Base-by-base conservation (phyloP, 345 rosid species). In the Sisymbrium altissimum region DNA sequence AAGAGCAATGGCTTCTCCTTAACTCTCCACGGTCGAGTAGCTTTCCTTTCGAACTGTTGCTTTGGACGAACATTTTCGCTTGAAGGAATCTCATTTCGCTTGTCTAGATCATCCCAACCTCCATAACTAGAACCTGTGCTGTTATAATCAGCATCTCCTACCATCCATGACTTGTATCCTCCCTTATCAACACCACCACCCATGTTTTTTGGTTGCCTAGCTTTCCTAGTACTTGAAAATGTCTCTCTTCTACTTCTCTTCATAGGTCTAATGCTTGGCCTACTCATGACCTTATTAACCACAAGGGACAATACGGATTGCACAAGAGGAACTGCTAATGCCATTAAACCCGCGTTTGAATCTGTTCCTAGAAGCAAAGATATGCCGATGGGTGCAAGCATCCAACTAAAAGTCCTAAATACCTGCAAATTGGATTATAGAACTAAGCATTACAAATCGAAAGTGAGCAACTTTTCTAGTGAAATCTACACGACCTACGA, bases 51-150 rank as follows among this genome's bases (percentile, higher is more conserved):
- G 33, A 59, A 70, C 44, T 69, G 64, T 39, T 74, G 81, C 73
- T 74, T 82, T 3, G 65, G 59, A 9, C 15, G 23, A 68, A 70
- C 79, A 72, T 65, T 68, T 46, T 52, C 49, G 32, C 58, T 36
- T 3, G 81, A 52, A 12, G 66, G 39, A 9, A 71, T 52, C 70
- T 74, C 69, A 12, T 36, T 69, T 82, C 45, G 72, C 50, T 53
- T 73, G 54, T 83, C 97, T 14, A 89, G 79, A 74, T 94, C 95
- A 58, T 94, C 96, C 97, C 97, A 91, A 57, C 97, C 98, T 52
- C 98, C 91, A 80, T 76, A 91, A 3, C 12, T 68, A 1, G 81
- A 46, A 14, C 52, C 58, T 52, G 61, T 75, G 54, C 39, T 75
- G 13, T 12, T 17, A 6, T 80, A 73, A 70, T 58, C 82, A 61